phyloP scores from a whole-genome alignment of 768 basidiomycete genomes.

The Agrocybe praecox region DNA sequence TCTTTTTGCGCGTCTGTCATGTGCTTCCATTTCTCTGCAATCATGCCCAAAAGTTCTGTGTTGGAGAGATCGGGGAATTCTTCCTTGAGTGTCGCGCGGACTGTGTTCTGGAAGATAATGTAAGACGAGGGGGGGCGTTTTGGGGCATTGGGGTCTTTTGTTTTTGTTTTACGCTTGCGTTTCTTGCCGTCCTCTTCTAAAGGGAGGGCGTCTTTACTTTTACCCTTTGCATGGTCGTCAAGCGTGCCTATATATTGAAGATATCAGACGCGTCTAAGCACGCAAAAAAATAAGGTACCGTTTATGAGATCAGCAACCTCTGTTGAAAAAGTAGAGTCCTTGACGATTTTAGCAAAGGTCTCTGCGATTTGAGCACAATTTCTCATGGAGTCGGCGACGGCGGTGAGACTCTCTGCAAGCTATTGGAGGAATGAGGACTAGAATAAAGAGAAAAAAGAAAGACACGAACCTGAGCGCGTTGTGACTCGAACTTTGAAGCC shows the following conservation, averaged over 20 bases:
- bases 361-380: conserved; percentile 64
- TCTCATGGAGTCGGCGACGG: conserved; percentile 66
- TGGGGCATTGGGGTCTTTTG: conserved; percentile 91
- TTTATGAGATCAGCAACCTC: conserved; percentile 20
- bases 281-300: conserved; percentile 19
- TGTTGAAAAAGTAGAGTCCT: conserved; percentile 33
- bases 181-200: conserved; percentile 51
- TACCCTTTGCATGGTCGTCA: conserved; percentile 37
- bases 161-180: conserved; percentile 64
- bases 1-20: conserved; percentile 73
- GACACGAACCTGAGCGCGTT: conserved; percentile 32
- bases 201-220: conserved; percentile 52
- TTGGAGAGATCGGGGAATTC: conserved; percentile 67
- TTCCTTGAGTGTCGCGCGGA: conserved; percentile 73
- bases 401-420: conserved; percentile 57
- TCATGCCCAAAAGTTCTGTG: conserved; percentile 69
- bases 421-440: conserved; percentile 25
- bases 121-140: conserved; percentile 94
- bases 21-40: conserved; percentile 73
- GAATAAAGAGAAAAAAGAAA: conserved; percentile 4
- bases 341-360: conserved; percentile 53
- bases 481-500: conserved; percentile 26
- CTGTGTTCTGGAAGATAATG: conserved; percentile 91
- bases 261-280: conserved; percentile 18
- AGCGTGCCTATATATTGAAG: conserved; percentile 15